phyloP scores from a whole-genome alignment of 768 basidiomycete genomes.

The Mycena belliarum region DNA sequence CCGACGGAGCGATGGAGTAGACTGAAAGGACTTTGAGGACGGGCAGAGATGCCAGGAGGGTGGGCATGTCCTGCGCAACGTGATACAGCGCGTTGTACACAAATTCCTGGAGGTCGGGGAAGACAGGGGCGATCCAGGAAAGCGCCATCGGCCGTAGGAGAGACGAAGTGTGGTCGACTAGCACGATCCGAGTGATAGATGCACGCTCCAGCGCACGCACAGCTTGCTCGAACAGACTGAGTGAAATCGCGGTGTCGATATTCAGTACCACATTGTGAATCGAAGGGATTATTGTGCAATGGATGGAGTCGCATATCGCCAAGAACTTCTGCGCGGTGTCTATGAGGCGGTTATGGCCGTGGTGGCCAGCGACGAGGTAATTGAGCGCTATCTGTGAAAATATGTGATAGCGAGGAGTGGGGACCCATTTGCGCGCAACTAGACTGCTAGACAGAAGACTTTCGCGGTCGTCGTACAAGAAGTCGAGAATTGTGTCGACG shows the following conservation, averaged over 20 bases:
- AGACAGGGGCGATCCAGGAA: slow-evolving; percentile 10
- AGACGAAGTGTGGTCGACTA: slow-evolving; percentile 3
- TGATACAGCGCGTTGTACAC: slow-evolving; percentile 10
- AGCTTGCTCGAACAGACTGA: background rate
- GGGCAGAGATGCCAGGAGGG: background rate
- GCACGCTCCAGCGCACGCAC: background rate
- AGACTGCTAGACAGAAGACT: slow-evolving; percentile 16
- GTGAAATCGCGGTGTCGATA: background rate
- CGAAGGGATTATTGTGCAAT: slow-evolving; percentile 5
- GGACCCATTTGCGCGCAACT: slow-evolving; percentile 25
- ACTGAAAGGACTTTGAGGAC: slow-evolving; percentile 1
- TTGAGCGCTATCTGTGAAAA: slow-evolving; percentile 24
- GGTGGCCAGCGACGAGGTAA: background rate
- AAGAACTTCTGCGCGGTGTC: slow-evolving; percentile 11
- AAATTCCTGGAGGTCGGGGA: slow-evolving; percentile 13
- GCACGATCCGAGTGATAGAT: background rate
- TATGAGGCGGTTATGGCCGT: background rate
- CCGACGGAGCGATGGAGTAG: background rate
- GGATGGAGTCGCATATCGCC: slow-evolving; percentile 1
- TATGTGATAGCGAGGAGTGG: slow-evolving; percentile 24
- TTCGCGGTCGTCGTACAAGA: slow-evolving; percentile 21
- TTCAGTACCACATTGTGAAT: slow-evolving; percentile 8
- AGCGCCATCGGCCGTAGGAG: background rate
- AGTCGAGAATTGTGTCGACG: slow-evolving; percentile 25
- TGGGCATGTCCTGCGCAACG: background rate